Evolutionary conservation across 306 rosid genomes (phyloP).

Genomic region (Adenanthera pavonina): DNA sequence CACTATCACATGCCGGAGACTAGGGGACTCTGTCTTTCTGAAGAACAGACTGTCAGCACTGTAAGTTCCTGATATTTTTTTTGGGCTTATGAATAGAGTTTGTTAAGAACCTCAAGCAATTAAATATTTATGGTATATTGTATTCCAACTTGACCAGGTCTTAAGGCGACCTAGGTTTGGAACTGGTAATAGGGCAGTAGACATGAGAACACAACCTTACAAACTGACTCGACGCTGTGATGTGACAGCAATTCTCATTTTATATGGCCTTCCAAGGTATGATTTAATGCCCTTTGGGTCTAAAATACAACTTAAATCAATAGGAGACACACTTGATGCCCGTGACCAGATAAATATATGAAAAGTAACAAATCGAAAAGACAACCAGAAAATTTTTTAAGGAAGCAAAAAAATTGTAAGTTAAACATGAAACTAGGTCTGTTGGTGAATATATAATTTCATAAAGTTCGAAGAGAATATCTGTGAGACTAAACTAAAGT

Average conservation of each 20-base stretch:
- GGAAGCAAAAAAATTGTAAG: not conserved
- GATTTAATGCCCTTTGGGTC: conserved; percentile 19
- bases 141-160: conserved; percentile 45
- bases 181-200: conserved; percentile 46
- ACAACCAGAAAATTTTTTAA: not conserved
- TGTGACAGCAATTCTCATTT: conserved; percentile 92
- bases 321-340: not conserved
- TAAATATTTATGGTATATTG: conserved; percentile 55
- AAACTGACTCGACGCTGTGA: conserved; percentile 81
- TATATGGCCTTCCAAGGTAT: conserved; percentile 97
- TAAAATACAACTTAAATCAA: not conserved
- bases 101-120: not conserved
- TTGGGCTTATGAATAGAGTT: not conserved
- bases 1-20: conserved; percentile 69
- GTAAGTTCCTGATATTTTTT: conserved; percentile 42
- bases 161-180: conserved; percentile 56
- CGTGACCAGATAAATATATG: conserved; percentile 8
- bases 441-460: not conserved
- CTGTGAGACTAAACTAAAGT: not conserved
- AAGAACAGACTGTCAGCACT: conserved; percentile 52
- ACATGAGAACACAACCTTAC: conserved; percentile 59
- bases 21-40: conserved; percentile 64
- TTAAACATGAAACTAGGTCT: not conserved
- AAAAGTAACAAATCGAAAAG: conserved; percentile 11
- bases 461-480: not conserved